Percentiles rank a stretch among this genome's conserved stretches.
Conservation (phyloP, 768 basidiomycete species). For the Mycena latifolia region DNA sequence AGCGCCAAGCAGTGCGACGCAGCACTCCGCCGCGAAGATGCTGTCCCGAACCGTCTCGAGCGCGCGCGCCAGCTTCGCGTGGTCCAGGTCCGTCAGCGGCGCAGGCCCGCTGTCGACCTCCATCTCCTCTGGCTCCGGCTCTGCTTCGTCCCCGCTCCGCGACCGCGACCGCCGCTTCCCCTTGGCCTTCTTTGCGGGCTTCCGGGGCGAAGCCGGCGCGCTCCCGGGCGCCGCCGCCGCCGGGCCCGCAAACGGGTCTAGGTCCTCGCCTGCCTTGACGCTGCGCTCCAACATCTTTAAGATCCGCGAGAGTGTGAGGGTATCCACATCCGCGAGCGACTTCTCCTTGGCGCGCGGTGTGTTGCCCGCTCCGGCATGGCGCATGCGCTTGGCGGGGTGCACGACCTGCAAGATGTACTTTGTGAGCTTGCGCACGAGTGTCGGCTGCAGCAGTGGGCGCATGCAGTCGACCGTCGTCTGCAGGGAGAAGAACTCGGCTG, state of each 20-base stretch:
- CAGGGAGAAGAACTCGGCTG: conserved; percentile 73
- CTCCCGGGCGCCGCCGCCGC: conserved; percentile 35
- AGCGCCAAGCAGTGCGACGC: conserved; percentile 80
- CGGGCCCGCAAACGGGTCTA: conserved; percentile 72
- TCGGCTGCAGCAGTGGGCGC: conserved; percentile 70
- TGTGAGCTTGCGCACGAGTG: conserved; percentile 74
- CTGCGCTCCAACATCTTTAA: conserved; percentile 85
- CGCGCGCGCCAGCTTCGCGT: conserved; percentile 62
- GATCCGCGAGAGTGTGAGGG: conserved; percentile 68
- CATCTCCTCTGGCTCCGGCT: conserved; percentile 47
- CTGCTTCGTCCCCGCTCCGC: conserved; percentile 54
- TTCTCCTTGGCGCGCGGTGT: conserved; percentile 67
- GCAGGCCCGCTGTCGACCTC: conserved; percentile 37
- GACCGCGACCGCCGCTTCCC: conserved; percentile 58
- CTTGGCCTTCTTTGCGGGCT: conserved; percentile 51
- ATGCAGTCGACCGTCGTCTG: conserved; percentile 65
- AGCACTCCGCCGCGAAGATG: conserved; percentile 87
- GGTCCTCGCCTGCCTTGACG: conserved; percentile 79
- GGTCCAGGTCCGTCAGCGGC: conserved; percentile 56
- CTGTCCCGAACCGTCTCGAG: conserved; percentile 79
- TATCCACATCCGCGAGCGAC: conserved; percentile 75
- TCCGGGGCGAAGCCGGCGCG: conserved; percentile 52
- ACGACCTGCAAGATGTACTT: conserved; percentile 75
- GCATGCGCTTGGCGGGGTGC: conserved; percentile 74
- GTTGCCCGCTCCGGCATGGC: conserved; percentile 57